Evolutionary conservation across 495 filamentous ascomycete species (phyloP).

Genomic region (Clohesyomyces aquaticus): DNA sequence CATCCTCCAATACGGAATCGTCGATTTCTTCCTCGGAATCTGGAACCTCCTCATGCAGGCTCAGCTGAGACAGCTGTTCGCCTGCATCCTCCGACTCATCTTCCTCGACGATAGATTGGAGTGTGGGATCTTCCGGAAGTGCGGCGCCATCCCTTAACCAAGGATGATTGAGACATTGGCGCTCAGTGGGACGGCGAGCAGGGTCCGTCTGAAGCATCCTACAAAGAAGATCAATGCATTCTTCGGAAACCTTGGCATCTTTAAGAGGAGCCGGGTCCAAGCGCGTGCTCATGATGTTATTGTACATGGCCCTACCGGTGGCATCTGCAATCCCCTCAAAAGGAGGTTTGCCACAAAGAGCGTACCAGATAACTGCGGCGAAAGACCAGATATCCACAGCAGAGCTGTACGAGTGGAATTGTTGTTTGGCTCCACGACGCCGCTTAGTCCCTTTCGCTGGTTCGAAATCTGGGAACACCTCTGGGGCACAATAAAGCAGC

Average conservation of each 20-base stretch:
- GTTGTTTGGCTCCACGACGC: slow-evolving; percentile 55
- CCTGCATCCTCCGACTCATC: slow-evolving; percentile 54
- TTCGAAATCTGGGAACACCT: slow-evolving; percentile 84
- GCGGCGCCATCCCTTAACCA: slow-evolving; percentile 63
- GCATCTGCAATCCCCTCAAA: slow-evolving; percentile 69
- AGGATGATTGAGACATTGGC: slow-evolving; percentile 63
- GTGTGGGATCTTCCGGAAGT: slow-evolving; percentile 46
- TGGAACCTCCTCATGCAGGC: slow-evolving; percentile 53
- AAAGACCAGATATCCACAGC: slow-evolving; percentile 95
- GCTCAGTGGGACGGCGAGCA: slow-evolving; percentile 66
- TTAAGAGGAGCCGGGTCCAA: slow-evolving; percentile 65
- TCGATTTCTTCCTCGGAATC: slow-evolving; percentile 51
- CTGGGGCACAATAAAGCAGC: slow-evolving; percentile 91
- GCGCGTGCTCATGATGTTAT: slow-evolving; percentile 76
- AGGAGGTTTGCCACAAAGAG: slow-evolving; percentile 74
- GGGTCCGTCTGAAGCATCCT: slow-evolving; percentile 78
- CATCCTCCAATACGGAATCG: slow-evolving; percentile 47
- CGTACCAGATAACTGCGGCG: slow-evolving; percentile 84
- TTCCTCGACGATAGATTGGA: slow-evolving; percentile 56
- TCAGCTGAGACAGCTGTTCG: slow-evolving; percentile 69
- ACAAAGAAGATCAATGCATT: slow-evolving; percentile 71
- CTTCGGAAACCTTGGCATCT: slow-evolving; percentile 59
- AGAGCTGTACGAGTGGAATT: slow-evolving; percentile 66
- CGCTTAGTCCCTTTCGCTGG: slow-evolving; percentile 51
- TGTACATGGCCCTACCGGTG: slow-evolving; percentile 67